A percentile compares a stretch with the other conserved stretches of the same genome.
phyloP scores from a whole-genome alignment of 306 rosid species.

The Cucurbita moschata region DNA sequence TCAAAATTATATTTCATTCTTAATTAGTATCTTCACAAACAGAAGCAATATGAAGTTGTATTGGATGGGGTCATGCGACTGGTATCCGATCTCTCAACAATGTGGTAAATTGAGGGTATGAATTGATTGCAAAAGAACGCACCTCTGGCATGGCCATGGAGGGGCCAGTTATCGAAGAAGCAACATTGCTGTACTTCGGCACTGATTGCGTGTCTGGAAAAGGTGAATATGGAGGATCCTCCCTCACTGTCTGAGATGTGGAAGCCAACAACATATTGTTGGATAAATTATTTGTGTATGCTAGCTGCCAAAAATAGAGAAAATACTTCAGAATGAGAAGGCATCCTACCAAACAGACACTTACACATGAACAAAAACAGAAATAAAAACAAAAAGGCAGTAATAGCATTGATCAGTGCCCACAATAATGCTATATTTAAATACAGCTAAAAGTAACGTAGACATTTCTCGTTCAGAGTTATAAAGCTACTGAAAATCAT shows the following conservation, averaged over 20 bases:
- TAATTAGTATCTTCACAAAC: not conserved
- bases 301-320: conserved; percentile 28
- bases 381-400: not conserved
- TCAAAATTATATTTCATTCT: not conserved
- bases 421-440: not conserved
- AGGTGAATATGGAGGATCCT: conserved; percentile 80
- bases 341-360: not conserved
- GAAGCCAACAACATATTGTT: conserved; percentile 61
- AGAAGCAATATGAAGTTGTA: not conserved
- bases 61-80: not conserved
- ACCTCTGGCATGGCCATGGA: conserved; percentile 89
- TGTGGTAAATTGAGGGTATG: conserved; percentile 1
- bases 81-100: conserved; percentile 2
- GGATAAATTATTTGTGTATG: conserved; percentile 74
- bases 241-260: conserved; percentile 65
- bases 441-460: not conserved
- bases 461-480: not conserved
- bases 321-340: conserved; percentile 4
- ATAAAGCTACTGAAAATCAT: not conserved
- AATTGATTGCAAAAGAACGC: not conserved
- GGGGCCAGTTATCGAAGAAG: conserved; percentile 75
- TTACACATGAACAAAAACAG: not conserved
- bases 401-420: not conserved
- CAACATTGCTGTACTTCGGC: conserved; percentile 68
- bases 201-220: conserved; percentile 68